A percentile compares a stretch with the other conserved stretches of the same genome.
phyloP scores from a whole-genome alignment of 371 early-diverging fungal genomes.

The Entomophthora muscae region DNA sequence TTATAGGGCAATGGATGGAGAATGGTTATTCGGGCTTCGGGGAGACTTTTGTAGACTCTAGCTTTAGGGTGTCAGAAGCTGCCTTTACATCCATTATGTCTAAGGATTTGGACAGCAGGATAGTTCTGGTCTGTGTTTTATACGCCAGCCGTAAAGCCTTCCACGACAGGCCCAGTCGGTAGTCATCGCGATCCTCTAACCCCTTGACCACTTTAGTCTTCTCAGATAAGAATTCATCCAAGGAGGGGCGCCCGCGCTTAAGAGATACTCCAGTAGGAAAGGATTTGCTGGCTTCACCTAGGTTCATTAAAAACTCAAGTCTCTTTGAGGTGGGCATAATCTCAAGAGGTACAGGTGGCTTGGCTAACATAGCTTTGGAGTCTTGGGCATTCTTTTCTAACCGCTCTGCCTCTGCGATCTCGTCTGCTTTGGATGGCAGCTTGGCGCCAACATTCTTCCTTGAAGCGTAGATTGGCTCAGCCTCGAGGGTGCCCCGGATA shows the following conservation, averaged over 20 bases:
- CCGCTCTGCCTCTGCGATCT: not conserved
- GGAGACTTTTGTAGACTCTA: too few relatives aligned
- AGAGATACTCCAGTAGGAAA: not conserved
- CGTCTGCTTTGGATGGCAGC: not conserved
- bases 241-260: not conserved
- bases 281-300: not conserved
- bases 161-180: not conserved
- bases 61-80: too few relatives aligned
- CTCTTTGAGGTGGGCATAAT: not conserved
- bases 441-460: not conserved
- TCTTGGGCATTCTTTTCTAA: not conserved
- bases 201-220: not conserved
- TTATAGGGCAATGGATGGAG: too few relatives aligned
- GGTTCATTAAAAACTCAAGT: not conserved
- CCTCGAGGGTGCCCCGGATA: not conserved
- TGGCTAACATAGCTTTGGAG: not conserved
- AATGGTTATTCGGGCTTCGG: too few relatives aligned
- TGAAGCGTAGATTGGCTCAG: not conserved
- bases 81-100: too few relatives aligned
- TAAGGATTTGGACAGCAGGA: too few relatives aligned
- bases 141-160: slow-evolving; percentile 1
- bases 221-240: slow-evolving; percentile 12
- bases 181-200: not conserved
- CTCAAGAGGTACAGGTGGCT: not conserved
- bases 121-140: too few relatives aligned